Base-by-base conservation (phyloP, 257 asterid species). In the Orobanche coerulescens region DNA sequence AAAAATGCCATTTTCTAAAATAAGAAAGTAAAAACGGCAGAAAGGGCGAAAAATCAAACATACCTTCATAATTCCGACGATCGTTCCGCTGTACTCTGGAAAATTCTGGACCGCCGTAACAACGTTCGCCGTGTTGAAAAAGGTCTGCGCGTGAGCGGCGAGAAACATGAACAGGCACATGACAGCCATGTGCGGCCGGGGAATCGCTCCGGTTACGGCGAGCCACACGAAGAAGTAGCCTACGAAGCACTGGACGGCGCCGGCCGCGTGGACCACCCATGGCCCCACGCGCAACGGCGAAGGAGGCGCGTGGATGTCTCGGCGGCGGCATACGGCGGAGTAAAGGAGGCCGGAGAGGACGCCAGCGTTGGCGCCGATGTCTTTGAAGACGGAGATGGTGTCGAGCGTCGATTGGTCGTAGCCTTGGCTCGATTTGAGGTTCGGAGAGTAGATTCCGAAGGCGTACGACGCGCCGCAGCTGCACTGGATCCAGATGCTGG, bases 301-400 rank as follows among this genome's bases (percentile, higher is more conserved):
- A 9, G 62, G 48, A 26, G 73, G 48, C 9, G 60, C 58, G 10
- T 16, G 63, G n/a, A n/a, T n/a, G 56, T n/a, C 36, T 66, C 65
- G 54, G 46, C 66, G 63, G 1, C 67, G 63, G 42, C 33, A 25
- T 0, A 30, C 89, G 62, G 78, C 78, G 51, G 96, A 34, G 81
- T 79, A 92, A 1, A 88, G 93, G 14, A 92, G 19, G 8, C 98
- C 98, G 64, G 96, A 92, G 50, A 92, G 69, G 28, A 86, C 58
- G 11, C 98, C 96, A 80, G 90, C 95, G 91, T 92, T 92, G 54
- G 98, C 94, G 20, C 96, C 95, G 78, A 92, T 81, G 83, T 92
- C 98, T 66, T 92, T 88, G 82, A 88, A 88, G 65, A 92, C 96
- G 30, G 96, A 88, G 12, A 92, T 70, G 15, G 83, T 75, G 77